A percentile compares a stretch with the other conserved stretches of the same genome.
Conservation (phyloP, 2,329 filamentous ascomycete genomes). For the Fusarium sp. region DNA sequence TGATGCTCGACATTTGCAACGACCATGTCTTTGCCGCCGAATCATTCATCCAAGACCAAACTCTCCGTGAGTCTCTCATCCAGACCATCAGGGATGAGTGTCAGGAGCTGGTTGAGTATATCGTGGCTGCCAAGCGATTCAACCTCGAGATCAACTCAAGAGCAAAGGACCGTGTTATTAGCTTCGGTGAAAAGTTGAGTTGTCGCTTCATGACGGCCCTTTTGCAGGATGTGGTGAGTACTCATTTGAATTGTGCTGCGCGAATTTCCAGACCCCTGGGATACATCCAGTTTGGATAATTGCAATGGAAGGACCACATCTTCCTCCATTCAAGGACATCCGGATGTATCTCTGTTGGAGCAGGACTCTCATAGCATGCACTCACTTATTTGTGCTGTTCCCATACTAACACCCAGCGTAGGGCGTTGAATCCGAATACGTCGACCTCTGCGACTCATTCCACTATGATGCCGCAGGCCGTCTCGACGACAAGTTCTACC, state of each 20-base stretch:
- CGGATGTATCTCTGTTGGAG: neutral
- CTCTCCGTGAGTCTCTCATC: conserved; percentile 69
- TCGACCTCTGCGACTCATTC: conserved; percentile 87
- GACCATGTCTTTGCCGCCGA: conserved; percentile 84
- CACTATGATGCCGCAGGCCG: conserved; percentile 71
- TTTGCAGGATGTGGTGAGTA: conserved; percentile 75
- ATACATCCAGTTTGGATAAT: neutral
- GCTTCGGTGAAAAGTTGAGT: conserved; percentile 95
- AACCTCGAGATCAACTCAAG: conserved; percentile 81
- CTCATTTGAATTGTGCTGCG: conserved; percentile 3
- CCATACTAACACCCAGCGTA: conserved; percentile 51
- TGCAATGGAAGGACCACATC: neutral
- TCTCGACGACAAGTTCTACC: conserved; percentile 77
- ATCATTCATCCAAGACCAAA: conserved; percentile 67
- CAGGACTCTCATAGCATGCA: neutral
- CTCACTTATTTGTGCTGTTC: neutral
- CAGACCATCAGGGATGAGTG: conserved; percentile 82
- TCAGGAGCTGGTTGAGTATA: conserved; percentile 80
- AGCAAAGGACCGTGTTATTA: conserved; percentile 88
- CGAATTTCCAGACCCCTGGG: neutral
- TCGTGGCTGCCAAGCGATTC: conserved; percentile 72
- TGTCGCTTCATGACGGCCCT: conserved; percentile 91
- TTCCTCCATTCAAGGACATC: neutral
- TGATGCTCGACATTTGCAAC: conserved; percentile 83
- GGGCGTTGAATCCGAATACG: conserved; percentile 86